Evolutionary conservation across 2,329 filamentous ascomycete genomes (phyloP).

Genomic region (Neobulgaria alba): DNA sequence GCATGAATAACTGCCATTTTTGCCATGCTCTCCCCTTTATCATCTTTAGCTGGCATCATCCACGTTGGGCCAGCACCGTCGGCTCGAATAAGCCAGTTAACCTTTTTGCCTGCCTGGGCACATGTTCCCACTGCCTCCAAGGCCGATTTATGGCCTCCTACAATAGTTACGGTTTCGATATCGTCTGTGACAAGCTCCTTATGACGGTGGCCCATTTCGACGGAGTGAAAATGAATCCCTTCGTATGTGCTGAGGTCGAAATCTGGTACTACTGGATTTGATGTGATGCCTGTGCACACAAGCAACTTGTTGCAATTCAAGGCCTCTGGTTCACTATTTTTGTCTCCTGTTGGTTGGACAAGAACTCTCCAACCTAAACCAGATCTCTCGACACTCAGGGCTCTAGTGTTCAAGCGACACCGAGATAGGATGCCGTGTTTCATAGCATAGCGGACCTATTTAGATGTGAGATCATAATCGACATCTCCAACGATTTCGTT

Average conservation of each 20-base stretch:
- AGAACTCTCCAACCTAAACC: conserved; percentile 8
- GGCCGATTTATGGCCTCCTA: conserved; percentile 14
- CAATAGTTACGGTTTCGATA: conserved; percentile 6
- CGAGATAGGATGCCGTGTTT: conserved; percentile 7
- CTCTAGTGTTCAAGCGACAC: conserved; percentile 35
- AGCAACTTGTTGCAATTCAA: conserved; percentile 4
- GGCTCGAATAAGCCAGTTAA: conserved; percentile 1
- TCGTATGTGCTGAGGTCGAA: conserved; percentile 6
- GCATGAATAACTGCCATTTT: no score
- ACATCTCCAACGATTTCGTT: no score
- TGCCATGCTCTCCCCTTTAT: background rate
- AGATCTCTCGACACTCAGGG: conserved; percentile 2
- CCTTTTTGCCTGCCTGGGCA: background rate
- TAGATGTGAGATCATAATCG: no score
- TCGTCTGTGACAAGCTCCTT: conserved; percentile 4
- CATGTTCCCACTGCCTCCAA: conserved; percentile 5
- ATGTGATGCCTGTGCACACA: conserved; percentile 10
- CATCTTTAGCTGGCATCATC: background rate
- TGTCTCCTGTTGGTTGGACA: background rate
- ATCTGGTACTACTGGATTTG: conserved; percentile 10
- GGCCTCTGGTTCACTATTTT: background rate
- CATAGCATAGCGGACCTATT: conserved; percentile 8
- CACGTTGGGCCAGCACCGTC: conserved; percentile 1
- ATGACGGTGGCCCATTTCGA: conserved; percentile 15
- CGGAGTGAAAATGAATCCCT: conserved; percentile 21